Evolutionary conservation across 169 alveolate genomes (phyloP).

Genomic region (Eimeria praecox): DNA sequence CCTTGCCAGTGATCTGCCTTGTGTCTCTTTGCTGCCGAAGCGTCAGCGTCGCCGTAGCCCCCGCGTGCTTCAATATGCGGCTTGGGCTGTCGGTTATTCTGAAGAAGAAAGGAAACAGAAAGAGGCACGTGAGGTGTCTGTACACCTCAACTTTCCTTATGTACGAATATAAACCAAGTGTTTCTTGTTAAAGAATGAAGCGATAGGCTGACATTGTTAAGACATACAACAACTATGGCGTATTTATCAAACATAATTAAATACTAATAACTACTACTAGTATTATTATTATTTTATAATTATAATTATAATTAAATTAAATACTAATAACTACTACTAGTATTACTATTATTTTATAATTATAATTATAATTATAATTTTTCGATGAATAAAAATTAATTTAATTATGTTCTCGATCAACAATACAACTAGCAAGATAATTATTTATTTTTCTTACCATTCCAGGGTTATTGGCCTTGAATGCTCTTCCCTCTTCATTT

Average conservation of each 20-base stretch:
- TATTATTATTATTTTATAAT: too few relatives aligned
- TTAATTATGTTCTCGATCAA: neutral
- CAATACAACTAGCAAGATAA: neutral
- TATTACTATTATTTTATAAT: too few relatives aligned
- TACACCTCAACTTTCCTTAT: neutral
- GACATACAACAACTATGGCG: too few relatives aligned
- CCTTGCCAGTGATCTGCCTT: slow-evolving; percentile 39
- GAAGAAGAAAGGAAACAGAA: neutral
- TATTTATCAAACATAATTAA: too few relatives aligned
- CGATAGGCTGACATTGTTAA: too few relatives aligned
- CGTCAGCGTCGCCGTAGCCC: slow-evolving; percentile 1
- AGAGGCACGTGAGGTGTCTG: neutral
- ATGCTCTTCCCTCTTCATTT: slow-evolving; percentile 76
- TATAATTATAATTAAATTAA: too few relatives aligned
- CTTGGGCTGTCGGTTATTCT: slow-evolving; percentile 64
- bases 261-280: too few relatives aligned
- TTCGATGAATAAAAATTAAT: too few relatives aligned
- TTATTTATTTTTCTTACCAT: neutral
- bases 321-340: too few relatives aligned
- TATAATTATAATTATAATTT: too few relatives aligned
- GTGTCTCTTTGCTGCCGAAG: slow-evolving; percentile 8
- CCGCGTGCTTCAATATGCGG: slow-evolving; percentile 70
- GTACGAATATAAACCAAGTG: too few relatives aligned
- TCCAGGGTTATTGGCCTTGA: slow-evolving; percentile 57
- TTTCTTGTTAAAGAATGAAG: too few relatives aligned